A percentile compares a stretch with the other conserved stretches of the same genome.
These are phyloP conservation scores for Bolboschoenus planiculmis DNA, from an alignment of 176 grass and related monocot genomes.

Conservation along the genomic window DNA sequence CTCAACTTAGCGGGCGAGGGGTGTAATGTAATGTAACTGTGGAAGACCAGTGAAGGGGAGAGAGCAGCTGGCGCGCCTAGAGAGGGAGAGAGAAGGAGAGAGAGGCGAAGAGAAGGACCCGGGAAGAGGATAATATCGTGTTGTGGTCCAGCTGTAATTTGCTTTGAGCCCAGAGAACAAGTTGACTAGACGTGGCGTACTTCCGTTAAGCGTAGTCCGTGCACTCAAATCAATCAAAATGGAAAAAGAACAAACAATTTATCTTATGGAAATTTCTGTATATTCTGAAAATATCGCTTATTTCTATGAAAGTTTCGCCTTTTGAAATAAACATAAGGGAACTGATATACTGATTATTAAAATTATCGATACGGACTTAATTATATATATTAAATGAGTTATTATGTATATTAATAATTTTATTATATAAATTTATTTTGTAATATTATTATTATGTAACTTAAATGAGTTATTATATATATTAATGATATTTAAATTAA, in stretches of 20 bases:
- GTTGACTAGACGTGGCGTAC: not conserved
- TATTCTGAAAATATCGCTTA: not conserved
- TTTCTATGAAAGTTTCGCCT: not conserved
- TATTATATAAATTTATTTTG: too few relatives aligned
- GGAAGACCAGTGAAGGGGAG: not conserved
- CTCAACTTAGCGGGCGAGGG: not conserved
- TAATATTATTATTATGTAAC: too few relatives aligned
- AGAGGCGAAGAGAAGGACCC: not conserved
- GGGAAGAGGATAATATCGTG: slow-evolving; percentile 25
- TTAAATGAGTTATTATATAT: too few relatives aligned
- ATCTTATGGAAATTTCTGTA: not conserved
- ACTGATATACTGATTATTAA: too few relatives aligned
- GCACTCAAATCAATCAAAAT: not conserved
- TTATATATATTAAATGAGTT: too few relatives aligned
- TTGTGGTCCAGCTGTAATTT: slow-evolving; percentile 21
- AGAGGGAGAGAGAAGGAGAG: not conserved
- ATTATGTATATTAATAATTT: too few relatives aligned
- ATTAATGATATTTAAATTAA: too few relatives aligned
- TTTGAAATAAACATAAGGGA: too few relatives aligned
- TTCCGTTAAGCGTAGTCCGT: not conserved
- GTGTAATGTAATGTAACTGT: not conserved
- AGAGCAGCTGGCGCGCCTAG: slow-evolving; percentile 22
- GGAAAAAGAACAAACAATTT: not conserved
- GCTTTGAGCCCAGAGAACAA: not conserved
- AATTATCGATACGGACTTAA: too few relatives aligned